These are phyloP conservation scores for Paralagenidium karlingii DNA, from an alignment of 352 stramenopile species.

Conservation along the genomic window DNA sequence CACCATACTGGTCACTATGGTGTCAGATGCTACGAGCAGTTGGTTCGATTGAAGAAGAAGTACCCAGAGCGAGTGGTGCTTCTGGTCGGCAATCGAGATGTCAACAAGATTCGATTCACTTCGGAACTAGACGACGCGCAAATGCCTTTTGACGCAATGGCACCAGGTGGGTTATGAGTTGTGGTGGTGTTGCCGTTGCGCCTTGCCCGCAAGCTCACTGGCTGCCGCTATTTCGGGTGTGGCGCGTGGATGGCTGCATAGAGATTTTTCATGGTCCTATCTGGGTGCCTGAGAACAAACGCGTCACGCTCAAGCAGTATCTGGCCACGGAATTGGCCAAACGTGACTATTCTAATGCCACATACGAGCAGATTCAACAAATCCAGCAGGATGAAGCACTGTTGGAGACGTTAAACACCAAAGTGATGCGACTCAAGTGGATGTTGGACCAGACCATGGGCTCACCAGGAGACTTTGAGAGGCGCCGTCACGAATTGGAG, in stretches of 20 bases:
- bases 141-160: conserved; percentile 48
- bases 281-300: conserved; percentile 48
- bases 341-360: background rate
- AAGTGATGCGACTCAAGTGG: conserved; percentile 76
- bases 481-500: conserved; percentile 72
- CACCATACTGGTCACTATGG: background rate
- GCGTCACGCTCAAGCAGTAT: conserved; percentile 35
- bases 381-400: background rate
- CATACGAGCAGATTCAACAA: conserved; percentile 10
- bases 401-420: conserved; percentile 42
- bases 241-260: too few relatives aligned
- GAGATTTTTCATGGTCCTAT: conserved; percentile 52
- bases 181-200: conserved; percentile 1
- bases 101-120: conserved; percentile 88
- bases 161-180: conserved; percentile 9
- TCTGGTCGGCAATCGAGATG: conserved; percentile 88
- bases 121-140: conserved; percentile 67
- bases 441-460: conserved; percentile 89
- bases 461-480: conserved; percentile 83
- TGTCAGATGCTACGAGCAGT: conserved; percentile 54
- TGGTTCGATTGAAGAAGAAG: conserved; percentile 77
- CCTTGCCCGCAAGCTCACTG: background rate
- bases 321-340: too few relatives aligned
- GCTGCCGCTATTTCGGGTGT: too few relatives aligned
- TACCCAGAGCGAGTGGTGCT: conserved; percentile 84